Conservation (phyloP, 176 grass and related monocot species). For the Coix lacrymajobi region DNA sequence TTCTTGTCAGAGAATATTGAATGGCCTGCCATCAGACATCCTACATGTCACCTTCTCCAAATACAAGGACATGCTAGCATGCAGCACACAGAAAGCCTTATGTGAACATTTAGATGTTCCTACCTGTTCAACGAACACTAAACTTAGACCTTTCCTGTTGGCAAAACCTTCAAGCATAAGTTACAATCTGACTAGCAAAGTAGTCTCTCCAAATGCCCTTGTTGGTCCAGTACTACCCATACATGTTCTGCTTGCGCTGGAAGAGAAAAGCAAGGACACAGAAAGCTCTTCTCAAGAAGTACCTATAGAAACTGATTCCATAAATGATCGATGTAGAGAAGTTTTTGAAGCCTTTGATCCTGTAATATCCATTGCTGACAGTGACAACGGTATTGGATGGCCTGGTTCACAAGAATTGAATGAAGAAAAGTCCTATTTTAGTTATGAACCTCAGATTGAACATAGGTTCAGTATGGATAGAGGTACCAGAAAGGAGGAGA, state of each 20-base stretch:
- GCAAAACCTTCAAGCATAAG: constrained; percentile 60
- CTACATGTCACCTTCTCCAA: constrained; percentile 54
- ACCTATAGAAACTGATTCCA: constrained; percentile 23
- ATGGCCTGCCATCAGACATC: constrained; percentile 47
- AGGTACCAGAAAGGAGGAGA: constrained; percentile 20
- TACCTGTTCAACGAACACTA: constrained; percentile 24
- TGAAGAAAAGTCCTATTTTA: constrained; percentile 61
- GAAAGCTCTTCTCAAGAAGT: constrained; percentile 20
- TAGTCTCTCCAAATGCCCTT: constrained; percentile 37
- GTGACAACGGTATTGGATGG: constrained; percentile 21
- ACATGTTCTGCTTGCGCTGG: constrained; percentile 72
- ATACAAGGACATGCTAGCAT: constrained; percentile 57
- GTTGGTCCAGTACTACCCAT: constrained; percentile 81
- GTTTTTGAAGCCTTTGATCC: constrained; percentile 58
- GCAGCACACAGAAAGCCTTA: not conserved
- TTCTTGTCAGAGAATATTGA: constrained; percentile 61
- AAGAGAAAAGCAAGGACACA: constrained; percentile 37
- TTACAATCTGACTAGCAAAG: constrained; percentile 52
- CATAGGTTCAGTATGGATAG: constrained; percentile 12
- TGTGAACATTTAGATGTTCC: constrained; percentile 73
- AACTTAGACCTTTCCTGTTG: constrained; percentile 49
- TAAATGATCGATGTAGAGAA: constrained; percentile 47
- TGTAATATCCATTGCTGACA: constrained; percentile 56
- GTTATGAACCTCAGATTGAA: constrained; percentile 59
- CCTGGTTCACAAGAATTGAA: constrained; percentile 35